These are phyloP conservation scores for Zhuliangozyma blackwelliae DNA, from an alignment of 1,139 yeast species.

Conservation along the genomic window DNA sequence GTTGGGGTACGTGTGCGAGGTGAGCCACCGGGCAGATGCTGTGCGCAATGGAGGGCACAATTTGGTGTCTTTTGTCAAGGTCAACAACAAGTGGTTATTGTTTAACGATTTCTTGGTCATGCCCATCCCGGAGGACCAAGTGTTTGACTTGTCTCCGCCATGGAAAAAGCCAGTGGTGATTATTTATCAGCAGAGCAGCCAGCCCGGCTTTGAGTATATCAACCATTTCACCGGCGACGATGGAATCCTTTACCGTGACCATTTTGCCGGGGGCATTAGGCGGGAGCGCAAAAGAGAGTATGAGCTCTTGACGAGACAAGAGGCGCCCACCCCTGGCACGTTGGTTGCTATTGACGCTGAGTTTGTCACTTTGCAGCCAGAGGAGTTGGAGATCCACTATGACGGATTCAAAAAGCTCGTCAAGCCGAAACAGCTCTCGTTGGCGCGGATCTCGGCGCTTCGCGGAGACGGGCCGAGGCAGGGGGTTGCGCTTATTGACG, in stretches of 20 bases:
- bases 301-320: slow-evolving; percentile 56
- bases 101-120: slow-evolving; percentile 92
- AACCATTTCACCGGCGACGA: slow-evolving; percentile 43
- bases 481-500: slow-evolving; percentile 88
- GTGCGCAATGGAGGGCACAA: slow-evolving; percentile 45
- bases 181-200: slow-evolving; percentile 52
- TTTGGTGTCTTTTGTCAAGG: slow-evolving; percentile 54
- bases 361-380: slow-evolving; percentile 80
- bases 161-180: slow-evolving; percentile 86
- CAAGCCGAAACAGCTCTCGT: slow-evolving; percentile 69
- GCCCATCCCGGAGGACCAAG: slow-evolving; percentile 70
- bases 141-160: slow-evolving; percentile 57
- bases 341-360: slow-evolving; percentile 95
- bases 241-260: slow-evolving; percentile 67
- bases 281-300: slow-evolving; percentile 59
- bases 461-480: slow-evolving; percentile 66
- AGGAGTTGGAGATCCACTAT: slow-evolving; percentile 67
- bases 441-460: slow-evolving; percentile 87
- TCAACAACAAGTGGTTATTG: slow-evolving; percentile 67
- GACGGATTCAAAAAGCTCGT: slow-evolving; percentile 67
- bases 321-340: slow-evolving; percentile 72
- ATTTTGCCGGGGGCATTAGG: slow-evolving; percentile 68
- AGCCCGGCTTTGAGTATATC: slow-evolving; percentile 21
- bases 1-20: slow-evolving; percentile 66
- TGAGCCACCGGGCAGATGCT: slow-evolving; percentile 50